A percentile compares a stretch with the other conserved stretches of the same genome.
Evolutionary conservation across 1,284 basidiomycete species (phyloP).

Genomic region (Golubevia sp.): DNA sequence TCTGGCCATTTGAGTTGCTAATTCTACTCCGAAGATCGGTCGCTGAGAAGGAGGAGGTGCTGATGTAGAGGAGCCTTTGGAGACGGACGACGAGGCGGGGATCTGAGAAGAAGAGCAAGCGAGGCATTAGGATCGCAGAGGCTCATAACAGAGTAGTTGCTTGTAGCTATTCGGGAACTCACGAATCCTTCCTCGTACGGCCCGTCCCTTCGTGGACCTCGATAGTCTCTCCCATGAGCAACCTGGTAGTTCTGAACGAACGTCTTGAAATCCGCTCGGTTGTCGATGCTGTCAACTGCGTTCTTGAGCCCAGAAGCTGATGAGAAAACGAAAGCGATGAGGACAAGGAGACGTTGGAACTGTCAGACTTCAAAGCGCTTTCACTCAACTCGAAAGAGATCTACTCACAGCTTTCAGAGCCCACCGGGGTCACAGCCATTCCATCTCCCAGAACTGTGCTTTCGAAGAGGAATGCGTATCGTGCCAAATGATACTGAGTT

Average conservation of each 20-base stretch:
- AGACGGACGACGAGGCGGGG: conserved; percentile 1
- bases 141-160: background rate
- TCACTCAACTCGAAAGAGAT: conserved; percentile 49
- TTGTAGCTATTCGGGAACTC: conserved; percentile 7
- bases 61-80: conserved; percentile 3
- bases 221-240: conserved; percentile 71
- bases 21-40: conserved; percentile 71
- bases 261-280: conserved; percentile 87
- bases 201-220: conserved; percentile 59
- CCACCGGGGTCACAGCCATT: conserved; percentile 75
- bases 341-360: conserved; percentile 7
- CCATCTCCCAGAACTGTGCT: conserved; percentile 87
- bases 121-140: conserved; percentile 21
- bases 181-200: conserved; percentile 62
- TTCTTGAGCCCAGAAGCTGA: conserved; percentile 78
- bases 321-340: conserved; percentile 10
- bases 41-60: too few relatives aligned
- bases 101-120: background rate
- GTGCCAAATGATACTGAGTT: conserved; percentile 91
- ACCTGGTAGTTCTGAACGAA: conserved; percentile 96
- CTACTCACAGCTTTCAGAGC: conserved; percentile 60
- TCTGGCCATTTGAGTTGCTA: conserved; percentile 86
- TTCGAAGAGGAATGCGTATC: conserved; percentile 93
- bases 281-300: conserved; percentile 88
- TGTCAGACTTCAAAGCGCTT: background rate